Evolutionary conservation across 257 asterid species (phyloP).

Genomic region (Phtheirospermum japonicum): DNA sequence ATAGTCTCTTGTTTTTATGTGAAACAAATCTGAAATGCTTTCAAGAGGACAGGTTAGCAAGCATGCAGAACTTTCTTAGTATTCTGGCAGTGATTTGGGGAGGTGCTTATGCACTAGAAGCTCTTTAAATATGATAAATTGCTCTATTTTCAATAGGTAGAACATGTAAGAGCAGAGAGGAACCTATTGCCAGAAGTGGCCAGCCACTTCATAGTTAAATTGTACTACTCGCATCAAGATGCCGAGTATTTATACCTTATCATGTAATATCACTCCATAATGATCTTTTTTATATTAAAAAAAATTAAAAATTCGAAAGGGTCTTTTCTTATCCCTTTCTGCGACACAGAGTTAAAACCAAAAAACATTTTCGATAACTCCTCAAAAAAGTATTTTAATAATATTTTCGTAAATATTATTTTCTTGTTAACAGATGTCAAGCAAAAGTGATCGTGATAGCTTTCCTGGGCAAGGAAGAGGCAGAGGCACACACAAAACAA

Average conservation of each 20-base stretch:
- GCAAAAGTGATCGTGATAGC: too few species aligned
- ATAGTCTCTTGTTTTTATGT: too few species aligned
- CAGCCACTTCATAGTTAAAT: constrained; percentile 83
- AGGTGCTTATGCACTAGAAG: constrained; percentile 16
- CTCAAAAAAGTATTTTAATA: too few species aligned
- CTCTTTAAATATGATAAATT: constrained; percentile 7
- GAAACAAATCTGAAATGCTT: constrained; percentile 97
- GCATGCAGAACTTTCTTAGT: not conserved
- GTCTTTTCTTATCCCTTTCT: too few species aligned
- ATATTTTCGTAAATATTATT: too few species aligned
- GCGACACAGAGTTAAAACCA: too few species aligned
- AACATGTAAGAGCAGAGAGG: constrained; percentile 93
- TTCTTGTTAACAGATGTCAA: too few species aligned
- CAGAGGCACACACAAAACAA: too few species aligned
- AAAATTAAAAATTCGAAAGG: too few species aligned
- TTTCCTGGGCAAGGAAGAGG: too few species aligned
- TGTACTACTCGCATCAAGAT: constrained; percentile 91
- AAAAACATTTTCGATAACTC: too few species aligned
- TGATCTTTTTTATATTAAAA: too few species aligned
- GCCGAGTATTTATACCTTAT: constrained; percentile 80
- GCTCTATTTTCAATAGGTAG: constrained; percentile 55
- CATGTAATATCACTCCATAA: constrained; percentile 98
- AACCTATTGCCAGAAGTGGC: constrained; percentile 89
- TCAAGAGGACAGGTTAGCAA: constrained; percentile 89
- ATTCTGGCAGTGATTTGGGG: not conserved